Evolutionary conservation across 192 early-diverging fungal genomes (phyloP).

Genomic region (Coemansia sp.): DNA sequence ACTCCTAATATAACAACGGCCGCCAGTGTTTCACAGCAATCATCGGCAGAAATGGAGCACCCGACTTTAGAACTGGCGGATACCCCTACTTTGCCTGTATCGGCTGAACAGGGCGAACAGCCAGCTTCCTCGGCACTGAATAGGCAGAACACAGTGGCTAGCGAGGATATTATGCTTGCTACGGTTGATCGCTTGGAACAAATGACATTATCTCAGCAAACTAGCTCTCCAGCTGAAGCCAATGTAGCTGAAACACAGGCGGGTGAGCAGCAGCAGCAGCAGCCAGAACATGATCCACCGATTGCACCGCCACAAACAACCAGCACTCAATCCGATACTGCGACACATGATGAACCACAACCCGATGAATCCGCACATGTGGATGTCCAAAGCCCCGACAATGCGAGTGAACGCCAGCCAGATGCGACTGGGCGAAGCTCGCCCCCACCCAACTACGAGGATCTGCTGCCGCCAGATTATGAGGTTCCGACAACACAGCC

Average conservation of each 20-base stretch:
- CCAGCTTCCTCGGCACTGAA: not conserved
- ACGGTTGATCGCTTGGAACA: too few relatives aligned
- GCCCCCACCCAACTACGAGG: slow-evolving; percentile 42
- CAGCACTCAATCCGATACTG: not conserved
- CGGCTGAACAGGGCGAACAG: not conserved
- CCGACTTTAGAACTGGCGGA: not conserved
- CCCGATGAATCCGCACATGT: not conserved
- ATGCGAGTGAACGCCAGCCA: not conserved
- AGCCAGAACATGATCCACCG: too few relatives aligned
- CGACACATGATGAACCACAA: not conserved
- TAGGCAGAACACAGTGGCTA: too few relatives aligned
- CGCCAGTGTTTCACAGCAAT: not conserved
- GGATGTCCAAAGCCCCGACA: not conserved
- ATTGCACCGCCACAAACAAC: slow-evolving; percentile 1
- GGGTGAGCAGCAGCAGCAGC: not conserved
- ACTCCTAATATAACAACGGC: not conserved
- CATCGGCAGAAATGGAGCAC: not conserved
- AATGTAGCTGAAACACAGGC: not conserved
- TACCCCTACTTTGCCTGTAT: not conserved
- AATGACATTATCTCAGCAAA: not conserved
- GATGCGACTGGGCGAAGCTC: slow-evolving; percentile 2
- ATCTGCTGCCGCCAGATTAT: slow-evolving; percentile 38
- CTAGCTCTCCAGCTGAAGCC: not conserved
- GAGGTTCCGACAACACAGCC: slow-evolving; percentile 22
- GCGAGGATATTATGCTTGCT: too few relatives aligned